These are phyloP conservation scores for Lathyrus sativus DNA, from an alignment of 306 rosid species.

Conservation along the genomic window DNA sequence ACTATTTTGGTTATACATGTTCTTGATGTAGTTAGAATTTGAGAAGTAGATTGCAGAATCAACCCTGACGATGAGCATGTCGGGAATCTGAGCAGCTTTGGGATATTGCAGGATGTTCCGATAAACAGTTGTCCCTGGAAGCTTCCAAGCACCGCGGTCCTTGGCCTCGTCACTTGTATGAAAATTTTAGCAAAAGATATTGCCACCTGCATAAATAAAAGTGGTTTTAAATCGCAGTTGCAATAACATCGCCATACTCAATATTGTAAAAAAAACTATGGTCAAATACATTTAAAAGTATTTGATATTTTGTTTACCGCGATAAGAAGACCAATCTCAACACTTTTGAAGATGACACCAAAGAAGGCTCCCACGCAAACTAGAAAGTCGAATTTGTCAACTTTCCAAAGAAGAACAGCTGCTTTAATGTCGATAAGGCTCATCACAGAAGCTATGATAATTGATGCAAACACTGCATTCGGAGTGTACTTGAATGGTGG, in stretches of 20 bases:
- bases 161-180: conserved; percentile 82
- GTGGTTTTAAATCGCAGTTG: too few relatives aligned
- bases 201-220: conserved; percentile 49
- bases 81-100: conserved; percentile 55
- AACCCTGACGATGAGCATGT: conserved; percentile 68
- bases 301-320: conserved; percentile 48
- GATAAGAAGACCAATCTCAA: conserved; percentile 82
- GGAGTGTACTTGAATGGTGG: conserved; percentile 89
- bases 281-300: too few relatives aligned
- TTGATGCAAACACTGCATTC: conserved; percentile 77
- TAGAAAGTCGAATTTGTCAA: conserved; percentile 76
- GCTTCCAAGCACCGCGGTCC: conserved; percentile 66
- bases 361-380: conserved; percentile 94
- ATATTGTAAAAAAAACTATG: too few relatives aligned
- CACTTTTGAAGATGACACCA: conserved; percentile 75
- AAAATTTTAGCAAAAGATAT: conserved; percentile 76
- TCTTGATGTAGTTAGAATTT: conserved; percentile 78
- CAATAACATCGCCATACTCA: too few relatives aligned
- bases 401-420: conserved; percentile 60
- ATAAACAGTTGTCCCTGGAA: conserved; percentile 59
- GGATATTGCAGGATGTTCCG: conserved; percentile 77
- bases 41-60: conserved; percentile 93
- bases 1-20: conserved; percentile 8
- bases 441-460: conserved; percentile 65
- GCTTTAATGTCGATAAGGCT: conserved; percentile 62